Evolutionary conservation across 352 stramenopile genomes (phyloP), one percentile per base, ranked within the genome.

Genomic region (Globisporangium mamillatum): DNA sequence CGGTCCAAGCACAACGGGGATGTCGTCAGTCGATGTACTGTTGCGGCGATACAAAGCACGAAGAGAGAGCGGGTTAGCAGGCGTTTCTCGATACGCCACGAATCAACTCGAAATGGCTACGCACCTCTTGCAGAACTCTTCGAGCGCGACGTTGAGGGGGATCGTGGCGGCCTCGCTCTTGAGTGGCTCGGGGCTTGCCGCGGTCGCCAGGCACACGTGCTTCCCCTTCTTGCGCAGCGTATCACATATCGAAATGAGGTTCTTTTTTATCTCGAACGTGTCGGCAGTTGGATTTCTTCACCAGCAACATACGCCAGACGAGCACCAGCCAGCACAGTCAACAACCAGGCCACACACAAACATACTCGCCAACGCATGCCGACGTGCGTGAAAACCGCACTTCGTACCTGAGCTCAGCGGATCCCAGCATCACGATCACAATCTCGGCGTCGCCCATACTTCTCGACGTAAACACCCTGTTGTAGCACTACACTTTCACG

Each of bases 171-270:
- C 69, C 12, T 82, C 75, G 46, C 64, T 78, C 24, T 59, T 68
- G 50, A 77, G 72, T 58, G 75, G 85, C 5, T 78, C 67, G 25
- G 77, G 57, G 32, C 79, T 92, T 24, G 76, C 84, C 10, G 84
- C 71, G 0, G 88, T 90, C 24, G 82, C 88, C 41, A 93, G 56
- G 54, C 82, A 93, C 29, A 95, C 88, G 29, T 84, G 76, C 73
- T 94, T 93, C 29, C 84, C 82, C 66, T 95, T 94, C 76, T 92
- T 95, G 38, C 79, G 76, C 64, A 95, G 66, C 2, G 88, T 78
- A 74, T 95, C 86, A 68, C 84, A 93, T 32, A 94, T 84, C 59
- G 82, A 74, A 38, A 87, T 72, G 66, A 95, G 74, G 64, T 93
- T 90, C 44, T 75, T 76, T 60, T 71, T 69, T 59, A 91, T 89